These are phyloP conservation scores for Cladosporium cucumerinum DNA, from an alignment of 2,329 filamentous ascomycete genomes.

Conservation along the genomic window DNA sequence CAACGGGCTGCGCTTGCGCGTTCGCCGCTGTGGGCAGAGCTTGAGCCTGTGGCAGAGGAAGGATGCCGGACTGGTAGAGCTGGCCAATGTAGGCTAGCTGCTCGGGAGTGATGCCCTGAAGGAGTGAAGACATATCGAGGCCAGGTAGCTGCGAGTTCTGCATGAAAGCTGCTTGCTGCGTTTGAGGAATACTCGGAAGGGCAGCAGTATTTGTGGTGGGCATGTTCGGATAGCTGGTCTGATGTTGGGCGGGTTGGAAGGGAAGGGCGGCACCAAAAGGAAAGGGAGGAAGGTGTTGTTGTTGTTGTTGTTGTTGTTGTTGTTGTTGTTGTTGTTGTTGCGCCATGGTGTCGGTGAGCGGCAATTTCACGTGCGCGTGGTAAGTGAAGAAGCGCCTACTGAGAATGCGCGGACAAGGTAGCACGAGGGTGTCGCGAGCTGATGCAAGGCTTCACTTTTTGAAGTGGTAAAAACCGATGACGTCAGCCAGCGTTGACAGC, in stretches of 20 bases:
- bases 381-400: neutral
- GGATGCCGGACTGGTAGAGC: conserved; percentile 26
- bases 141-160: conserved; percentile 27
- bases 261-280: conserved; percentile 17
- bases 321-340: conserved; percentile 18
- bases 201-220: conserved; percentile 12
- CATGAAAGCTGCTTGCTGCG: conserved; percentile 20
- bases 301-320: no score
- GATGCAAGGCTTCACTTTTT: neutral
- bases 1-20: neutral
- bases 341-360: conserved; percentile 19
- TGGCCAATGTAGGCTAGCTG: conserved; percentile 28
- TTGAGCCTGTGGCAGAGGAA: conserved; percentile 24
- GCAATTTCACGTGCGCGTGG: conserved; percentile 11
- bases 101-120: conserved; percentile 28
- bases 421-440: neutral
- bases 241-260: conserved; percentile 17
- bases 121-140: conserved; percentile 21
- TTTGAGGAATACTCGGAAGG: conserved; percentile 10
- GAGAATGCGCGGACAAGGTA: neutral
- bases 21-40: neutral
- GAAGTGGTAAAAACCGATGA: neutral
- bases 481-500: neutral
- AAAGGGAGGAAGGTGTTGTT: conserved; percentile 17
- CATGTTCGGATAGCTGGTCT: conserved; percentile 14